Evolutionary conservation across 768 basidiomycete genomes (phyloP).

Genomic region (Tulasnella sp.): DNA sequence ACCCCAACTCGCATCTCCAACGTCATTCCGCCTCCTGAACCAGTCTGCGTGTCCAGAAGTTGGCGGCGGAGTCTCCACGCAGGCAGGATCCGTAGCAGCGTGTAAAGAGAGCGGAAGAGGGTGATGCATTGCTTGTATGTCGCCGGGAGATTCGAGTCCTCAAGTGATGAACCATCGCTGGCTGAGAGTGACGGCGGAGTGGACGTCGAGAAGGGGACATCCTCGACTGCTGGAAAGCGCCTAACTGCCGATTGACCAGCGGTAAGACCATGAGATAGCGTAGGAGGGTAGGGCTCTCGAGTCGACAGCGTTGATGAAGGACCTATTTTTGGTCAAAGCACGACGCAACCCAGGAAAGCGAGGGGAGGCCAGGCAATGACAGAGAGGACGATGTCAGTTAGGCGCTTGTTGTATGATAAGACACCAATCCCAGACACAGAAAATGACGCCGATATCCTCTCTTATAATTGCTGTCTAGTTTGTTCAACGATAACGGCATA

Average conservation of each 20-base stretch:
- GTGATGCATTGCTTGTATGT: slow-evolving; percentile 87
- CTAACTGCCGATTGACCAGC: background rate
- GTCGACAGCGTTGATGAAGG: slow-evolving; percentile 5
- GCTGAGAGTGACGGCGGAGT: slow-evolving; percentile 37
- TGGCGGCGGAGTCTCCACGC: slow-evolving; percentile 73
- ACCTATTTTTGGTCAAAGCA: slow-evolving; percentile 7
- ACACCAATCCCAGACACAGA: background rate
- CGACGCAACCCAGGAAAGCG: background rate
- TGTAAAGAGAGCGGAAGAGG: slow-evolving; percentile 76
- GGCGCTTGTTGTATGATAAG: background rate
- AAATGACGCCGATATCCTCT: background rate
- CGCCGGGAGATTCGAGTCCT: slow-evolving; percentile 66
- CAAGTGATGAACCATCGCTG: slow-evolving; percentile 35
- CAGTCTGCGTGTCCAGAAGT: slow-evolving; percentile 53
- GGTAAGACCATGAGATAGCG: slow-evolving; percentile 3
- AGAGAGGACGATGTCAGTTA: background rate
- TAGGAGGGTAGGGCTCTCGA: slow-evolving; percentile 11
- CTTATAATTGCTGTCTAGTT: background rate
- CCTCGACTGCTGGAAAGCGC: background rate
- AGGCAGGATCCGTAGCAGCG: slow-evolving; percentile 71
- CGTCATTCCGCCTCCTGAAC: slow-evolving; percentile 51
- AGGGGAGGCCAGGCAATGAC: background rate
- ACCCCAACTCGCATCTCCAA: slow-evolving; percentile 31
- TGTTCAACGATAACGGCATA: background rate
- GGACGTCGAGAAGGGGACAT: slow-evolving; percentile 40